phyloP scores from a whole-genome alignment of 2,329 filamentous ascomycete genomes.

The Colletotrichum sansevieriae region DNA sequence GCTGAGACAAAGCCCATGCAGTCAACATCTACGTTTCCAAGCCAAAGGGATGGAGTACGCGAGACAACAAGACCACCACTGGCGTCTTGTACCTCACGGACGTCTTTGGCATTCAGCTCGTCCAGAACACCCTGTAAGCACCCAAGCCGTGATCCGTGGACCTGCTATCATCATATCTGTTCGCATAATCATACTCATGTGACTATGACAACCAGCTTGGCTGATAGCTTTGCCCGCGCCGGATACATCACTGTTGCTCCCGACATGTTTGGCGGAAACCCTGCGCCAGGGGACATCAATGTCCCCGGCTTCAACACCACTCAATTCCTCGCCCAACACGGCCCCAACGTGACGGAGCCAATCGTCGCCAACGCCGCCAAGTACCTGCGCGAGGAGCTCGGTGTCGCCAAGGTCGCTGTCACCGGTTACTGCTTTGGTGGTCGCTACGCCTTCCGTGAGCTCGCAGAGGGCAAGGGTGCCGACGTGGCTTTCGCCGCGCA shows the following conservation, averaged over 20 bases:
- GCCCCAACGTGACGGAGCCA: constrained; percentile 57
- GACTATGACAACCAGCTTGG: constrained; percentile 53
- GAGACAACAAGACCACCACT: constrained; percentile 5
- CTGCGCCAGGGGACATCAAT: constrained; percentile 58
- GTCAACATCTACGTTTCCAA: constrained; percentile 39
- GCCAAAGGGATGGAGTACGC: constrained; percentile 20
- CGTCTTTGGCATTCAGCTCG: constrained; percentile 53
- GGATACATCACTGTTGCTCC: constrained; percentile 76
- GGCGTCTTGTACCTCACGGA: constrained; percentile 49
- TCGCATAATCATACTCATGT: background rate
- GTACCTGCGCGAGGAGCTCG: constrained; percentile 60
- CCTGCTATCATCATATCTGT: background rate
- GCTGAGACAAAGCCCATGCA: background rate
- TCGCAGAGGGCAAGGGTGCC: constrained; percentile 63
- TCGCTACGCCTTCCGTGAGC: constrained; percentile 66
- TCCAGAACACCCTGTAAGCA: constrained; percentile 43
- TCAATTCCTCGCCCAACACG: constrained; percentile 57
- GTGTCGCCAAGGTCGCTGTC: constrained; percentile 65
- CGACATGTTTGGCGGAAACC: constrained; percentile 73
- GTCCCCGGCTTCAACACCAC: constrained; percentile 56
- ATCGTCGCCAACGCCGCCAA: constrained; percentile 61
- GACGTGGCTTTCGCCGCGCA: constrained; percentile 75
- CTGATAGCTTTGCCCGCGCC: constrained; percentile 75
- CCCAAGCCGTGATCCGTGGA: background rate
- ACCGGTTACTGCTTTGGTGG: constrained; percentile 77